Evolutionary conservation across 2,329 filamentous ascomycete species (phyloP).

Genomic region (Arthroderma sp.): DNA sequence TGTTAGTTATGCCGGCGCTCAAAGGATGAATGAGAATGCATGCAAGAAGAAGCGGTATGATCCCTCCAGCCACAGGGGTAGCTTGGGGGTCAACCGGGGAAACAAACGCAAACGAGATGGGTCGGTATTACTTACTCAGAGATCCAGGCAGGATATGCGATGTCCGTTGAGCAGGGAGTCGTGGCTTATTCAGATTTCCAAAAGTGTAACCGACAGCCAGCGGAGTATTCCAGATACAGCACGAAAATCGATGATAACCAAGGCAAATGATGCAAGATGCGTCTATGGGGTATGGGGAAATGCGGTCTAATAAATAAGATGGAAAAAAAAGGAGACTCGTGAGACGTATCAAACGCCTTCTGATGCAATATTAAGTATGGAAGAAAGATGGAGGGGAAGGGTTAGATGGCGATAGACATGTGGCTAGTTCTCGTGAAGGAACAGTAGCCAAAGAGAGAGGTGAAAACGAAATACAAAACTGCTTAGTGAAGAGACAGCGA

Average conservation of each 20-base stretch:
- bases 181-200: conserved; percentile 4
- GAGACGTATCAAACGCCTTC: conserved; percentile 8
- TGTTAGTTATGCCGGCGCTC: conserved; percentile 4
- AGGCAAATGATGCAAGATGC: neutral
- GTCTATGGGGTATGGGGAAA: conserved; percentile 3
- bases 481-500: neutral
- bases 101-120: neutral
- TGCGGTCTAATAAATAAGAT: conserved; percentile 5
- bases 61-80: conserved; percentile 1
- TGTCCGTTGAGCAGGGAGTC: neutral
- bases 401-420: conserved; percentile 8
- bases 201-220: conserved; percentile 4
- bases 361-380: conserved; percentile 9
- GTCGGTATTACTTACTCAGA: conserved; percentile 3
- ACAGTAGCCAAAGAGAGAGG: conserved; percentile 2
- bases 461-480: conserved; percentile 4
- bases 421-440: conserved; percentile 13
- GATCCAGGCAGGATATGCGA: neutral
- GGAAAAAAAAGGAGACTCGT: conserved; percentile 8
- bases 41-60: conserved; percentile 1
- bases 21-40: conserved; percentile 5
- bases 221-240: conserved; percentile 7
- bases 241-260: neutral
- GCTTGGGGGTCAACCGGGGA: neutral
- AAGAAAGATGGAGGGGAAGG: conserved; percentile 5